These are phyloP conservation scores for Porphyrellus cyaneotinctus DNA, from an alignment of 768 basidiomycete species.

Conservation along the genomic window DNA sequence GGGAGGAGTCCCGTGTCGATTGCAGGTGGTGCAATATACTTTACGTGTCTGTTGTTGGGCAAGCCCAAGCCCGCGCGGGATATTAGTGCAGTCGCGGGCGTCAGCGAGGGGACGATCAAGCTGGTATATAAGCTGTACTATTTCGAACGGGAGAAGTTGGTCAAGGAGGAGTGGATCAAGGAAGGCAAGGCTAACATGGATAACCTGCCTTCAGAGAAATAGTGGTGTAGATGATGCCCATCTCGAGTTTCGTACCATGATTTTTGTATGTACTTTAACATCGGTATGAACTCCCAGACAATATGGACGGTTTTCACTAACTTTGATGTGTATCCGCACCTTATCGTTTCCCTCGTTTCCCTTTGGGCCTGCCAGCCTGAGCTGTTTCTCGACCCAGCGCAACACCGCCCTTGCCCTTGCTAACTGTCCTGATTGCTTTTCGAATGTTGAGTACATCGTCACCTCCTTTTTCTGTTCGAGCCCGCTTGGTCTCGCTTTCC, in stretches of 20 bases:
- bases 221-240: neutral
- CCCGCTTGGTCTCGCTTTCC: slow-evolving; percentile 62
- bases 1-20: slow-evolving; percentile 97
- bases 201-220: slow-evolving; percentile 26
- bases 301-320: neutral
- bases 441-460: slow-evolving; percentile 74
- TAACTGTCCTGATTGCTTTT: slow-evolving; percentile 80
- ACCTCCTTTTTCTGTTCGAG: slow-evolving; percentile 40
- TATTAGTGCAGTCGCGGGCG: slow-evolving; percentile 86
- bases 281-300: slow-evolving; percentile 9
- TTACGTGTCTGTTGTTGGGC: slow-evolving; percentile 80
- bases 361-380: slow-evolving; percentile 16
- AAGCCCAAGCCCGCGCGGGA: slow-evolving; percentile 73
- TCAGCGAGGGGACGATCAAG: slow-evolving; percentile 94
- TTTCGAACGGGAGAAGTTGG: slow-evolving; percentile 67
- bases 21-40: slow-evolving; percentile 94
- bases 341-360: slow-evolving; percentile 29
- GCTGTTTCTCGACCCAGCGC: slow-evolving; percentile 47
- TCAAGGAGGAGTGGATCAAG: slow-evolving; percentile 83
- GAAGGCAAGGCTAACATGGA: slow-evolving; percentile 60
- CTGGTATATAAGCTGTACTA: slow-evolving; percentile 82
- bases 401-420: slow-evolving; percentile 61
- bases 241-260: slow-evolving; percentile 10
- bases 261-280: slow-evolving; percentile 18
- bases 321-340: too few relatives aligned